Base-by-base conservation (phyloP, 1,139 yeast species). In the Taphrina populina region DNA sequence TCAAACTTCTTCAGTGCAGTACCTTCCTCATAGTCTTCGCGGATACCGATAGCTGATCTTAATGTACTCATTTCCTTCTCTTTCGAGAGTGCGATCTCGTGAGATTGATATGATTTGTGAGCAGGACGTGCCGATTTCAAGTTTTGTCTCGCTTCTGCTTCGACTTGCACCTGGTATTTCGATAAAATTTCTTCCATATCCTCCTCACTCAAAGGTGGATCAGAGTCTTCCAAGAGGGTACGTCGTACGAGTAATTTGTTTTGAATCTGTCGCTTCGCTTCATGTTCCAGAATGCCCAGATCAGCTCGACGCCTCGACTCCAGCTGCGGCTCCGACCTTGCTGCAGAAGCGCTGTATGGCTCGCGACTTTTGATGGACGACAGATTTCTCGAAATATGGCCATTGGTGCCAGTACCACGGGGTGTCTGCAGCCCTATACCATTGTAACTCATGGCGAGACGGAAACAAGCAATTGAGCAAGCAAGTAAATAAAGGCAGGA, bases 331-430 rank as follows among this genome's bases (percentile, higher is more conserved):
- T 60, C 55, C 61, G 60, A 62, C 19, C 52, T 59, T 30, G 54
- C 61, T 46, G 63, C 63, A 20, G 59, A 60, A 24, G 63, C 61
- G 60, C 70, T 69, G 13, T 72, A 74, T 2, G 69, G 67, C 21
- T 65, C 40, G 62, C 64, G 59, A 51, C 66, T 57, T 62, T 68
- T 51, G 60, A 66, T 44, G 11, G 71, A 64, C 0, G 79, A 71
- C 4, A 72, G 61, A 61, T 76, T 83, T 57, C 74, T 71, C 65
- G 82, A 84, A 3, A 84, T 74, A 64, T 77, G 76, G 0, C 94
- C 94, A 39, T 84, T 82, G 1, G 92, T 84, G 0, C 87, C 87
- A 0, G 84, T 73, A 0, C 94, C 94, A 57, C 87, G 71, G 0
- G 84, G 80, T 0, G 83, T 78, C 45, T 74, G 75, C 24, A 83